Conservation (phyloP, 1,284 basidiomycete species). For the Ceraceosorus guamensis region DNA sequence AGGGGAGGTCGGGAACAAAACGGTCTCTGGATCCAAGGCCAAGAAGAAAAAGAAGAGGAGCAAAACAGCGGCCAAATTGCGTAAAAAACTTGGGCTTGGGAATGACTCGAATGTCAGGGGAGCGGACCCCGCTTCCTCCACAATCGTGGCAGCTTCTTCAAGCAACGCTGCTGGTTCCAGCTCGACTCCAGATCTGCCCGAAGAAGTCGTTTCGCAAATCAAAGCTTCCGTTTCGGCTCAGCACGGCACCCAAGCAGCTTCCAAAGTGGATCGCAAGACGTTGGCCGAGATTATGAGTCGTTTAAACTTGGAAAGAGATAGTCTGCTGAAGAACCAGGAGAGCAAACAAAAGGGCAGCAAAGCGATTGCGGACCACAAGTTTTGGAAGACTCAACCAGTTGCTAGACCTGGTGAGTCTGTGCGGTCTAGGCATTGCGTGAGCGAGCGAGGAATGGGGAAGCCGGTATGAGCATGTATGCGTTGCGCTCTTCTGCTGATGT, state of each 20-base stretch:
- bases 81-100: constrained; percentile 30
- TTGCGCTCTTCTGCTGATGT: too few species aligned
- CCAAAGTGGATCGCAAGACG: constrained; percentile 24
- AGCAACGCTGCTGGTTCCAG: too few species aligned
- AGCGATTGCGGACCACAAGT: constrained; percentile 42
- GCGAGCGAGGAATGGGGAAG: too few species aligned
- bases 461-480: too few species aligned
- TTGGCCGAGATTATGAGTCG: constrained; percentile 34
- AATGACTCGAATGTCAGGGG: neutral
- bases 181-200: constrained; percentile 15
- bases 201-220: constrained; percentile 28
- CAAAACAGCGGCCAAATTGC: constrained; percentile 32
- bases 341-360: constrained; percentile 28
- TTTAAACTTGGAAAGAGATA: constrained; percentile 35
- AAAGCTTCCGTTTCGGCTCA: constrained; percentile 21
- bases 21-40: too few species aligned
- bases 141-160: neutral
- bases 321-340: constrained; percentile 31
- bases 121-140: neutral
- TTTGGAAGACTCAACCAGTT: constrained; percentile 61
- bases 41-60: constrained; percentile 37
- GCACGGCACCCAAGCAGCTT: constrained; percentile 28
- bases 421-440: too few species aligned
- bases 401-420: constrained; percentile 63
- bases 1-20: too few species aligned